phyloP scores from a whole-genome alignment of 129 eudicot genomes.

The Glebionis coronaria region DNA sequence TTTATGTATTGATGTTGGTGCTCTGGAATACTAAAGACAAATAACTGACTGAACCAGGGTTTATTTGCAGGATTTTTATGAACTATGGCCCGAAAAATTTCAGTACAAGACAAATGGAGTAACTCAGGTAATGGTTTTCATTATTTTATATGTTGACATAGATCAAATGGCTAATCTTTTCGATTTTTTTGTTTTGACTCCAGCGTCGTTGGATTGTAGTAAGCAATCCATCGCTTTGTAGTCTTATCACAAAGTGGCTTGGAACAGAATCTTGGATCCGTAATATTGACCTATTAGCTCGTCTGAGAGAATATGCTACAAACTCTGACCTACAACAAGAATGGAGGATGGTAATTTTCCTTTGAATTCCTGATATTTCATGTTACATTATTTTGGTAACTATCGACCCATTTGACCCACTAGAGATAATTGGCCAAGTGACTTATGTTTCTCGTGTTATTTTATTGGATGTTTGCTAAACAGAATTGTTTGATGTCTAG shows the following conservation, averaged over 20 bases:
- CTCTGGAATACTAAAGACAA: not conserved
- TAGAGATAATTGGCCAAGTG: not conserved
- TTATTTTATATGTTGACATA: too few species aligned
- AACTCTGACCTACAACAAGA: slow-evolving; percentile 47
- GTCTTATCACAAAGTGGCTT: slow-evolving; percentile 53
- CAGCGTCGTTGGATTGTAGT: slow-evolving; percentile 68
- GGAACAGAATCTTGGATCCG: slow-evolving; percentile 57
- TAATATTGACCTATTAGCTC: slow-evolving; percentile 41
- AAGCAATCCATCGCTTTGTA: slow-evolving; percentile 54
- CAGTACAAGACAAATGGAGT: slow-evolving; percentile 48
- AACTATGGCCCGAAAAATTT: slow-evolving; percentile 58
- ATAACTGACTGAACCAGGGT: slow-evolving; percentile 5
- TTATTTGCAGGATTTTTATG: slow-evolving; percentile 49
- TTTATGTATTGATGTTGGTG: not conserved
- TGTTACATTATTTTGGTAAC: too few species aligned
- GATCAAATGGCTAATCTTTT: not conserved
- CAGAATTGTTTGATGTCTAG: slow-evolving; percentile 24
- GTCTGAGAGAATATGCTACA: slow-evolving; percentile 41
- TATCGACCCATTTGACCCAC: not conserved
- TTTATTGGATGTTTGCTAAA: not conserved
- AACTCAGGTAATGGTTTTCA: too few species aligned
- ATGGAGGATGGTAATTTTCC: slow-evolving; percentile 37
- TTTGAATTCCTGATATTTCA: too few species aligned
- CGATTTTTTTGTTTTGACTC: slow-evolving; percentile 7
- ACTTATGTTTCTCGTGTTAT: not conserved